A percentile compares a stretch with the other conserved stretches of the same genome.
These are phyloP conservation scores for Bolboschoenoplectus hybrid DNA, from an alignment of 202 grass and related monocot genomes.

Conservation along the genomic window DNA sequence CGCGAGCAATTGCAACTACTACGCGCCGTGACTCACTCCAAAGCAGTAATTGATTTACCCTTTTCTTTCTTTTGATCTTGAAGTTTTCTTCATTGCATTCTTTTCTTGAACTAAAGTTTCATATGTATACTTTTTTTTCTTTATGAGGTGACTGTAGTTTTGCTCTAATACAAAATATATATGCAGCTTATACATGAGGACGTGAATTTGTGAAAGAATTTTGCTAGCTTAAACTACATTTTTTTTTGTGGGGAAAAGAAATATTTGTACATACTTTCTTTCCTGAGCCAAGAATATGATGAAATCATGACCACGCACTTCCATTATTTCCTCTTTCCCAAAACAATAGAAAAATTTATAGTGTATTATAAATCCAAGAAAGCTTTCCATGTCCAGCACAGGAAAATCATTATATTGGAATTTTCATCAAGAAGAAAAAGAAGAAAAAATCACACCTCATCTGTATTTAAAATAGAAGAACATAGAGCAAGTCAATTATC, in stretches of 20 bases:
- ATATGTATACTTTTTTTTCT: background rate
- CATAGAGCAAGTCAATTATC: background rate
- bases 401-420: background rate
- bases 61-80: background rate
- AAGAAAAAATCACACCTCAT: background rate
- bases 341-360: background rate
- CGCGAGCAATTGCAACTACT: conserved; percentile 75
- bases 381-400: background rate
- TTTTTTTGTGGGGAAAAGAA: background rate
- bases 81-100: background rate
- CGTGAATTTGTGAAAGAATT: no score
- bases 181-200: background rate
- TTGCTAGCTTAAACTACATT: background rate
- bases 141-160: background rate
- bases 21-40: conserved; percentile 64
- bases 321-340: background rate
- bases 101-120: background rate
- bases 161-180: background rate
- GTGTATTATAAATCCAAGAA: background rate
- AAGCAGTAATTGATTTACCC: conserved; percentile 52
- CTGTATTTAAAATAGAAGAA: background rate
- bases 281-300: background rate
- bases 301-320: background rate
- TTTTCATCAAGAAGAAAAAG: background rate
- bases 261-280: background rate